A percentile compares a stretch with the other conserved stretches of the same genome.
Evolutionary conservation across 495 filamentous ascomycete genomes (phyloP).

Genomic region (Aspergillus hancockii): DNA sequence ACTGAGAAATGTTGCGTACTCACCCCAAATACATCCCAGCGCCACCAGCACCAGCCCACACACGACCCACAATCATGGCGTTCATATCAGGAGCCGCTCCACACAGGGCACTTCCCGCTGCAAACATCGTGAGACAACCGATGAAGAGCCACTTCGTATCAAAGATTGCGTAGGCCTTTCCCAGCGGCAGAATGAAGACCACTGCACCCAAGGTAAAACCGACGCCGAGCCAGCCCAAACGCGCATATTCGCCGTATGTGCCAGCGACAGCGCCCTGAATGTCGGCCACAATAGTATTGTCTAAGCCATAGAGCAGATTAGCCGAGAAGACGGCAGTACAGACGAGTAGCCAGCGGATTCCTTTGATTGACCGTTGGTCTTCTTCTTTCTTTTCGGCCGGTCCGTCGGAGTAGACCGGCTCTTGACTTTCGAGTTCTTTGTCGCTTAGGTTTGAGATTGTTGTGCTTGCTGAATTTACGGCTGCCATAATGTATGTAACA

Average conservation of each 20-base stretch:
- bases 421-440: too few species aligned
- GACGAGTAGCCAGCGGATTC: constrained; percentile 15
- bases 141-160: constrained; percentile 35
- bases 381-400: too few species aligned
- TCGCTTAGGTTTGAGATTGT: too few species aligned
- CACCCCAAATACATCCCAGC: constrained; percentile 53
- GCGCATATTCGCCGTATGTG: constrained; percentile 23
- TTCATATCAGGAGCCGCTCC: constrained; percentile 34
- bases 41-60: constrained; percentile 39
- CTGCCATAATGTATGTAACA: too few species aligned
- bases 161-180: constrained; percentile 21
- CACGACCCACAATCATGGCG: constrained; percentile 36
- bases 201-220: constrained; percentile 21
- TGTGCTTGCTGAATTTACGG: too few species aligned
- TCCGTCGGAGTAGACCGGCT: too few species aligned
- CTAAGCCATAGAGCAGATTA: constrained; percentile 36
- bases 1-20: constrained; percentile 36
- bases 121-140: constrained; percentile 28
- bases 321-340: constrained; percentile 24
- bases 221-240: constrained; percentile 24
- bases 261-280: constrained; percentile 31
- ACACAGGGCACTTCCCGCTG: constrained; percentile 33
- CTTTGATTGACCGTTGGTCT: too few species aligned
- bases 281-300: constrained; percentile 42
- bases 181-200: constrained; percentile 12